These are phyloP conservation scores for Phytophthora macrochlamydospora DNA, from an alignment of 352 stramenopile genomes.

Conservation along the genomic window DNA sequence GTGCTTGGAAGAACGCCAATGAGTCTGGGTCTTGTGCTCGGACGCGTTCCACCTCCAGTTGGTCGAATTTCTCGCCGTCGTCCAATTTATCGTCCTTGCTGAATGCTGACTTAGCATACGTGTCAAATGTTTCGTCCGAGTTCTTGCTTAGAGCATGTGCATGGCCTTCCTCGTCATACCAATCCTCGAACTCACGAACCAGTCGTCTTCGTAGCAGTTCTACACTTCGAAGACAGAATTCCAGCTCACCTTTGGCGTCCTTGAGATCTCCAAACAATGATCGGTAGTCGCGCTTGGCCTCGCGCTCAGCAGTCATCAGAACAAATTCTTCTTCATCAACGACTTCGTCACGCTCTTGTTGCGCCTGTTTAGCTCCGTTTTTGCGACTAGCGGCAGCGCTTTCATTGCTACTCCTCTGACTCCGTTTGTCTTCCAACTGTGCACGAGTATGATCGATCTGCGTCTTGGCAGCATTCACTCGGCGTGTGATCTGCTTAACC, in stretches of 20 bases:
- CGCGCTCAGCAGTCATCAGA: constrained; percentile 81
- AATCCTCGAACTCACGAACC: constrained; percentile 85
- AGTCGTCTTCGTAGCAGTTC: constrained; percentile 80
- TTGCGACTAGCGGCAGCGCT: constrained; percentile 3
- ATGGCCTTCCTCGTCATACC: constrained; percentile 67
- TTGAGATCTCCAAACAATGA: constrained; percentile 87
- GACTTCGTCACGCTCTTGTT: constrained; percentile 65
- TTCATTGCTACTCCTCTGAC: constrained; percentile 23
- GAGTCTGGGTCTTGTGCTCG: constrained; percentile 88
- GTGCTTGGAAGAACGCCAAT: constrained; percentile 92
- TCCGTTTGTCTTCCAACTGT: constrained; percentile 73
- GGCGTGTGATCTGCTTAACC: constrained; percentile 68
- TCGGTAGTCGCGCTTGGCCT: constrained; percentile 87
- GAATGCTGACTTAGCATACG: constrained; percentile 21
- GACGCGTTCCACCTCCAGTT: constrained; percentile 90
- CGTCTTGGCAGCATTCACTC: constrained; percentile 81
- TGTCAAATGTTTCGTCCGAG: constrained; percentile 11
- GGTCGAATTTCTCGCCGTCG: constrained; percentile 92
- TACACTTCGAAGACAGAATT: constrained; percentile 66
- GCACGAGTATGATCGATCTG: constrained; percentile 71
- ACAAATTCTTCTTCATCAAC: constrained; percentile 94
- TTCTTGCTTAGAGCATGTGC: constrained; percentile 44
- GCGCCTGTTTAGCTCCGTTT: constrained; percentile 5
- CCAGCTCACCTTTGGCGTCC: constrained; percentile 73
- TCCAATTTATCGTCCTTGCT: constrained; percentile 85